Evolutionary conservation across 768 basidiomycete genomes (phyloP).

Genomic region (Suillus subluteus): DNA sequence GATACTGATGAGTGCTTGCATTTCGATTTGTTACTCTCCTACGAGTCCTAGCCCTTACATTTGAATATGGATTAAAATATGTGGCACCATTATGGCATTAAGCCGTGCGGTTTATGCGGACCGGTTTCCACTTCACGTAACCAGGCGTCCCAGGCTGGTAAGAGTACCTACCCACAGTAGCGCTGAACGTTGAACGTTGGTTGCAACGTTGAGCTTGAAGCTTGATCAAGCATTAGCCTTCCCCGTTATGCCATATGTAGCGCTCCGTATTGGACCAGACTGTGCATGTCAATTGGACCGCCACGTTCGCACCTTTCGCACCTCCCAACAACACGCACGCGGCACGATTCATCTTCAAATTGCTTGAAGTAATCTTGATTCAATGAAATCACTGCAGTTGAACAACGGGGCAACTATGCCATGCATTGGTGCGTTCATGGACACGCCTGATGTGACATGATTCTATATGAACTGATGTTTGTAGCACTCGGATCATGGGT

Average conservation of each 20-base stretch:
- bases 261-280: not conserved
- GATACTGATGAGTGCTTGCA: not conserved
- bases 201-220: not conserved
- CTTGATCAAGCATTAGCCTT: not conserved
- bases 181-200: not conserved
- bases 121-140: not conserved
- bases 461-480: constrained; percentile 1
- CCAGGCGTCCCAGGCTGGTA: not conserved
- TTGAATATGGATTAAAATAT: not conserved
- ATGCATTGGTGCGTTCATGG: constrained; percentile 30
- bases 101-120: not conserved
- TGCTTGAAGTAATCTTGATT: not conserved
- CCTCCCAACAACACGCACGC: not conserved
- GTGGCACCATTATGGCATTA: not conserved
- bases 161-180: not conserved
- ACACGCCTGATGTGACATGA: constrained; percentile 19
- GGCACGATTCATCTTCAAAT: not conserved
- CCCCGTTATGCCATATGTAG: not conserved
- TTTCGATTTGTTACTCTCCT: too few species aligned
- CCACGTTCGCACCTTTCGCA: not conserved
- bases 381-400: constrained; percentile 20
- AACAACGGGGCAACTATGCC: constrained; percentile 31
- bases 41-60: not conserved
- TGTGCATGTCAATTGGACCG: not conserved
- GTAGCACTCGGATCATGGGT: constrained; percentile 9